Conservation (phyloP, 495 filamentous ascomycete genomes). For the Penicillium alfredii region DNA sequence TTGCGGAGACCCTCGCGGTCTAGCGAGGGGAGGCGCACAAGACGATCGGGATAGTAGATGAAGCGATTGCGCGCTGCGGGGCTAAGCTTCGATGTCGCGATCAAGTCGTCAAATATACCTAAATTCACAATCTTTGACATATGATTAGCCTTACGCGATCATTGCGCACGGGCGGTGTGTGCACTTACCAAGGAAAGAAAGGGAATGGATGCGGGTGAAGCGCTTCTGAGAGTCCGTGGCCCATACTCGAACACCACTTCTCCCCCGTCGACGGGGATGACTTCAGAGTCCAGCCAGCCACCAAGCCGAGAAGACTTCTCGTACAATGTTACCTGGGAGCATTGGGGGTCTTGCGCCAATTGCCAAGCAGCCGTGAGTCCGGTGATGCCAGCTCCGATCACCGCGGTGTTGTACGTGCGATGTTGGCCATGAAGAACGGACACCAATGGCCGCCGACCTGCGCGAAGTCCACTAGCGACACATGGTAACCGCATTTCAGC, state of each 20-base stretch:
- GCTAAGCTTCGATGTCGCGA: slow-evolving; percentile 46
- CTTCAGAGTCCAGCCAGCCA: slow-evolving; percentile 76
- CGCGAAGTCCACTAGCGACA: slow-evolving; percentile 17
- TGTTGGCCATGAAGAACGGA: slow-evolving; percentile 13
- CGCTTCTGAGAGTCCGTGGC: slow-evolving; percentile 68
- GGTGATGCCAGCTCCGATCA: slow-evolving; percentile 86
- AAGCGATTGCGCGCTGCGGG: slow-evolving; percentile 60
- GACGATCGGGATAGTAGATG: slow-evolving; percentile 86
- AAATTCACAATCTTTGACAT: slow-evolving; percentile 55
- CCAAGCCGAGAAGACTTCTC: slow-evolving; percentile 65
- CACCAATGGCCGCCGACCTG: slow-evolving; percentile 12
- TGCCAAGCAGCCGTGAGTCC: slow-evolving; percentile 79
- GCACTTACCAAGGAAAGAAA: slow-evolving; percentile 53
- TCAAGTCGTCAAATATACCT: slow-evolving; percentile 54
- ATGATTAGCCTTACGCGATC: not conserved
- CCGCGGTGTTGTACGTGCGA: slow-evolving; percentile 51
- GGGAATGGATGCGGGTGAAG: slow-evolving; percentile 38
- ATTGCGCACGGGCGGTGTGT: not conserved
- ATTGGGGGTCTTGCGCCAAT: slow-evolving; percentile 53
- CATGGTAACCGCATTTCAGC: slow-evolving; percentile 30
- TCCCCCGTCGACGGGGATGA: slow-evolving; percentile 52
- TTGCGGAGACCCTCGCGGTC: no score
- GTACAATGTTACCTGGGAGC: slow-evolving; percentile 66
- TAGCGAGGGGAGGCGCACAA: slow-evolving; percentile 65
- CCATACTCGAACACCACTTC: slow-evolving; percentile 77